phyloP scores from a whole-genome alignment of 2,329 filamentous ascomycete species.

The Cladophialophora immunda region DNA sequence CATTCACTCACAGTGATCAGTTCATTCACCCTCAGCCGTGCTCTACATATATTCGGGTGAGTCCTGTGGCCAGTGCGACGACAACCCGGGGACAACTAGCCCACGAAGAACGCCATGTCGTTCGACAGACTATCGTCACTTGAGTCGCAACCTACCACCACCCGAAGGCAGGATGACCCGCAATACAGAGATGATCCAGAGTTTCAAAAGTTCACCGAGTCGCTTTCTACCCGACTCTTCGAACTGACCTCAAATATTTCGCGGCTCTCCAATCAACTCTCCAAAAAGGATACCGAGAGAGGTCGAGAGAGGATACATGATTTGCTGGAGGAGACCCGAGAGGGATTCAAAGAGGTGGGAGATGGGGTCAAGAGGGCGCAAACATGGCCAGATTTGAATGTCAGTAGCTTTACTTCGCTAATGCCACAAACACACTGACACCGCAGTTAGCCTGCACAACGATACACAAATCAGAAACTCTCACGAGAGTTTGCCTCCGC shows the following conservation, averaged over 20 bases:
- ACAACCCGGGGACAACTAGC: not conserved
- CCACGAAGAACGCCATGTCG: constrained; percentile 69
- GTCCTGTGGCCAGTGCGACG: not conserved
- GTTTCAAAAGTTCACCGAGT: constrained; percentile 82
- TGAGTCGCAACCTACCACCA: constrained; percentile 77
- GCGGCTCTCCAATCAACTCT: constrained; percentile 82
- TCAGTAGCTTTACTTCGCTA: constrained; percentile 53
- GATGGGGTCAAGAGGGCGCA: constrained; percentile 94
- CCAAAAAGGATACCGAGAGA: constrained; percentile 87
- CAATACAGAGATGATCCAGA: constrained; percentile 91
- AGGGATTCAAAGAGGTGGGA: constrained; percentile 88
- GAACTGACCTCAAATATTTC: constrained; percentile 87
- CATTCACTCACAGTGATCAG: constrained; percentile 4
- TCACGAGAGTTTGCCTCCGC: constrained; percentile 91
- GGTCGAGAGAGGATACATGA: constrained; percentile 90
- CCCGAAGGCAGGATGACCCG: constrained; percentile 73
- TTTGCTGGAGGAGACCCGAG: constrained; percentile 83
- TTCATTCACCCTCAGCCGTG: not conserved
- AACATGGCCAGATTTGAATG: constrained; percentile 82
- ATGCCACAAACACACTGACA: constrained; percentile 20
- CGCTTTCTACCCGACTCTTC: constrained; percentile 88
- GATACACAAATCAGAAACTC: constrained; percentile 94
- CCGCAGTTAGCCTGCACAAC: constrained; percentile 78
- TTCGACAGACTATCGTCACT: constrained; percentile 87
- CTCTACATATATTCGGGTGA: not conserved